phyloP scores from a whole-genome alignment of 768 basidiomycete genomes.

The Cytidiella melzeri region DNA sequence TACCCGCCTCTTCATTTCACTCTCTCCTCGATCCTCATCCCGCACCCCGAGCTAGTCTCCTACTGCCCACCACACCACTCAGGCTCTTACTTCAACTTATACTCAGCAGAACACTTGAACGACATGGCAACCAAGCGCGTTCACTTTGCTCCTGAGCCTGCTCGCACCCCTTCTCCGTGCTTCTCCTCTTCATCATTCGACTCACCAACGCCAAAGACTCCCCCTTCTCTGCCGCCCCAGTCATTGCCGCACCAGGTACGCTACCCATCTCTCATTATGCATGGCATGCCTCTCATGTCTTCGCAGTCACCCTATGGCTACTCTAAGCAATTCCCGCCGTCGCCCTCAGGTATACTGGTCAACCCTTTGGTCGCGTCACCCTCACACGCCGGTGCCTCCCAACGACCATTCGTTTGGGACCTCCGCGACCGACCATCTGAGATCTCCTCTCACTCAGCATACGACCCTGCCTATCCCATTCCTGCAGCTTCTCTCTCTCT shows the following conservation, averaged over 20 bases:
- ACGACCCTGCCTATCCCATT: slow-evolving; percentile 13
- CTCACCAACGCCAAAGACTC: neutral
- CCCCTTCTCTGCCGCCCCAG: neutral
- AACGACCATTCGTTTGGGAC: slow-evolving; percentile 4
- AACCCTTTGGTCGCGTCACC: neutral
- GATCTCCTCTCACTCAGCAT: neutral
- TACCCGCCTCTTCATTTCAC: neutral
- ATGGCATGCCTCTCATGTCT: neutral
- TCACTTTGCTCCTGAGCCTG: slow-evolving; percentile 16
- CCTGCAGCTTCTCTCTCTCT: slow-evolving; percentile 23
- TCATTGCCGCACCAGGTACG: neutral
- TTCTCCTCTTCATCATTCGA: slow-evolving; percentile 4
- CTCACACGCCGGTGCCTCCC: neutral
- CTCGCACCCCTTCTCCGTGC: slow-evolving; percentile 17
- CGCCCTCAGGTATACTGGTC: neutral
- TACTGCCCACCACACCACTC: neutral
- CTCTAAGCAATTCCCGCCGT: neutral
- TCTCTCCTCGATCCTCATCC: neutral
- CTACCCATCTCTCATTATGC: neutral
- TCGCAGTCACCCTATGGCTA: neutral
- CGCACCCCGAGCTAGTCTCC: neutral
- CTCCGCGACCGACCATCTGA: neutral
- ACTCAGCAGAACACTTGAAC: neutral
- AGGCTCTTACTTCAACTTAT: neutral
- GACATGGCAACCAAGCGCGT: slow-evolving; percentile 20